A percentile compares a stretch with the other conserved stretches of the same genome.
Conservation (phyloP, 345 rosid genomes). For the Camelina hispida region DNA sequence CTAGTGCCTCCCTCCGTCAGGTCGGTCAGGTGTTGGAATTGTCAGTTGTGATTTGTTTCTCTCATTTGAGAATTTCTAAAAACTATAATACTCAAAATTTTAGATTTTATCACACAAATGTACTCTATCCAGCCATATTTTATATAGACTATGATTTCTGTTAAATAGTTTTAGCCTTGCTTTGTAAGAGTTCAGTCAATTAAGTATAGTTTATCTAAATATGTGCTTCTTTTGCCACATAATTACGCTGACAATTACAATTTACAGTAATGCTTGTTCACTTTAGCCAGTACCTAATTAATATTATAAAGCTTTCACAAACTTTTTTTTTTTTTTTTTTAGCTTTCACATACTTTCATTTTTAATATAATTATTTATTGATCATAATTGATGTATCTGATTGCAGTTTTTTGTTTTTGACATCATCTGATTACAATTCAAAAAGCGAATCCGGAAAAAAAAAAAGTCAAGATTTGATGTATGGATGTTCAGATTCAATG, state of each 20-base stretch:
- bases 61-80: not conserved
- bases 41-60: not conserved
- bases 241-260: no score
- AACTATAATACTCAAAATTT: not conserved
- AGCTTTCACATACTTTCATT: no score
- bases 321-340: no score
- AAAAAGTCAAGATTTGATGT: conserved; percentile 21
- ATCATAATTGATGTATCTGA: conserved; percentile 3
- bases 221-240: not conserved
- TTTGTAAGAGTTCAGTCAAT: not conserved
- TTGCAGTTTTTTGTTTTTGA: not conserved
- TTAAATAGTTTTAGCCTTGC: not conserved
- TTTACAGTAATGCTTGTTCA: not conserved
- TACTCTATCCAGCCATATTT: not conserved
- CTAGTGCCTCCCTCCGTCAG: not conserved
- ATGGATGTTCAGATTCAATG: conserved; percentile 34
- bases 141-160: not conserved
- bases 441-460: conserved; percentile 16
- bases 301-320: not conserved
- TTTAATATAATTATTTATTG: not conserved
- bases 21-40: not conserved
- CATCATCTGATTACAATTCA: conserved; percentile 14
- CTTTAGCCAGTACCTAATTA: not conserved
- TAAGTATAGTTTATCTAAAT: not conserved
- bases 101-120: not conserved